Evolutionary conservation across 257 asterid species (phyloP), one percentile per base, ranked within the genome.

Genomic region (Datura wrightii): DNA sequence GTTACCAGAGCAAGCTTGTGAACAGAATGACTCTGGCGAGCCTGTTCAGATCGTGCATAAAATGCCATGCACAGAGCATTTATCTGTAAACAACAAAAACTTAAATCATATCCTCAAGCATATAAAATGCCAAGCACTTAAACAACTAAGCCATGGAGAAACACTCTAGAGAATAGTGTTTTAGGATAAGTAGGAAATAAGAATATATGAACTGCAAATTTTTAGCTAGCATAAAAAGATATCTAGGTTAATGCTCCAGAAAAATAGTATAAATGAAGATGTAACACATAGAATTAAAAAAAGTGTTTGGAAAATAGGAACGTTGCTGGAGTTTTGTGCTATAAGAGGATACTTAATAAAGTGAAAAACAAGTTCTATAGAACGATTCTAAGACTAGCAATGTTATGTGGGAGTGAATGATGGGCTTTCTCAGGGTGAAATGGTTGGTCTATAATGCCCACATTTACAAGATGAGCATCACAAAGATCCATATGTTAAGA

Each of bases 51-150:
- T 16, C 95, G 98, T 44, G 99, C 99, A 89, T 92, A 94, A 87
- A 96, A 96, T 83, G 98, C 99, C 99, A 96, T 96, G 91, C 99
- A 96, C 92, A 96, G 89, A 74, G 98, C 98, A 87, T 93, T 90
- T 83, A 96, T 96, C 99, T 96, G 95, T 86, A 83, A 83, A 83
- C 82, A 79, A 48, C 3, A 46, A 19, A 13, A 42, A 34, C 55
- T 71, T 39, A 71, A 82, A 50, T 34, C 41, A 46, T n/a, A 72
- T 46, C 80, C n/a, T 74, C 59, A 74, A 24, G 19, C 59, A 74
- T 11, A 19, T 39, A n/a, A 42, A 74, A 46, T 46, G 11, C 4
- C 80, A 48, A 48, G 10, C 42, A 74, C 59, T 74, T 19, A 1
- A 6, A 19, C 58, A 74, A 48, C 55, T 46, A 11, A 44, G 16